A percentile compares a stretch with the other conserved stretches of the same genome.
phyloP scores from a whole-genome alignment of 1,284 basidiomycete species.

The Abortiporus biennis region DNA sequence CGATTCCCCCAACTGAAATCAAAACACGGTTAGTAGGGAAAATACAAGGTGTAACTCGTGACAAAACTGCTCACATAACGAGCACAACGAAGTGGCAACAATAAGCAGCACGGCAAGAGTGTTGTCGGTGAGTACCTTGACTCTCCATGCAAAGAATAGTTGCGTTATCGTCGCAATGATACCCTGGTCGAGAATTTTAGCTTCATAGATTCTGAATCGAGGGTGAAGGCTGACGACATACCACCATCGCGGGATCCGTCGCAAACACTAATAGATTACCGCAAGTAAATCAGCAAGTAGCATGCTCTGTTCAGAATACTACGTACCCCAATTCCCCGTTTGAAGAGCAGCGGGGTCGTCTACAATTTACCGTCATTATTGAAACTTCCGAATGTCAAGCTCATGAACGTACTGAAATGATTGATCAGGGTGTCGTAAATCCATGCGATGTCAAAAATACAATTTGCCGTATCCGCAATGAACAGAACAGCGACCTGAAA shows the following conservation, averaged over 20 bases:
- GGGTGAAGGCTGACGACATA: slow-evolving; percentile 8
- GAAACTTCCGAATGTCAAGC: no score
- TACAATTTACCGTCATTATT: no score
- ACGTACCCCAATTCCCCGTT: slow-evolving; percentile 27
- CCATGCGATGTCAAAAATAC: slow-evolving; percentile 32
- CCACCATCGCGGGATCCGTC: slow-evolving; percentile 30
- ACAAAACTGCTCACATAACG: slow-evolving; percentile 26
- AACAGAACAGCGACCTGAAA: slow-evolving; percentile 30
- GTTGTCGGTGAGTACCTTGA: slow-evolving; percentile 30
- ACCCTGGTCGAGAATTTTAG: slow-evolving; percentile 19
- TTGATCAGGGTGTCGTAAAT: slow-evolving; percentile 29
- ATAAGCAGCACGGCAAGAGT: slow-evolving; percentile 17
- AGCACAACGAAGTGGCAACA: slow-evolving; percentile 19
- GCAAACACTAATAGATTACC: slow-evolving; percentile 24
- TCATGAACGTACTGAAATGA: slow-evolving; percentile 28
- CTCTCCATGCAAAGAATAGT: slow-evolving; percentile 38
- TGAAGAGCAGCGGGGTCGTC: slow-evolving; percentile 19
- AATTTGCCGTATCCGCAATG: slow-evolving; percentile 32
- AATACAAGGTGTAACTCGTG: background rate
- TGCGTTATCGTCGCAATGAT: slow-evolving; percentile 34
- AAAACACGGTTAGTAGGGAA: background rate
- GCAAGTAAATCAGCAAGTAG: background rate
- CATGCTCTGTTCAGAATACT: no score
- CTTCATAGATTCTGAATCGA: background rate
- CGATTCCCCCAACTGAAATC: slow-evolving; percentile 27